A percentile compares a stretch with the other conserved stretches of the same genome.
These are phyloP conservation scores for Taphrina confusa DNA, from an alignment of 1,139 yeast species.

Conservation along the genomic window DNA sequence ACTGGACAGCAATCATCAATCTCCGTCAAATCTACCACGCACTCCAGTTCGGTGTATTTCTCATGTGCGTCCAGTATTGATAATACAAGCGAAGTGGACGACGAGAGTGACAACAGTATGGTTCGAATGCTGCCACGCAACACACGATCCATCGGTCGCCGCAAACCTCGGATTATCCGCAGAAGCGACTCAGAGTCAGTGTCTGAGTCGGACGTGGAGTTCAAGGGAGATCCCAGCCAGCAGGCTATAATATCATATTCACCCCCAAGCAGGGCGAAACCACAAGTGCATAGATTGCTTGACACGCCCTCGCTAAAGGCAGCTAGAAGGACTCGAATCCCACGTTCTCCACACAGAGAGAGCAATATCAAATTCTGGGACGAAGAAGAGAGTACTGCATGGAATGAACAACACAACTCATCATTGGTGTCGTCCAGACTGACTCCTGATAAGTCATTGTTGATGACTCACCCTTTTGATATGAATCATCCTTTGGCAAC, in stretches of 20 bases:
- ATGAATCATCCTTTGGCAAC: background rate
- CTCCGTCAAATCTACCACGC: too few species aligned
- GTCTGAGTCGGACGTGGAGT: background rate
- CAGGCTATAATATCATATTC: slow-evolving; percentile 5
- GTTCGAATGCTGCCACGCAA: background rate
- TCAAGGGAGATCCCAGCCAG: background rate
- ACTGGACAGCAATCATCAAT: too few species aligned
- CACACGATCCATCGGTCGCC: background rate
- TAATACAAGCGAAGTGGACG: background rate
- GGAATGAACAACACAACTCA: background rate
- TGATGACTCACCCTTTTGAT: background rate
- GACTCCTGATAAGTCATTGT: background rate
- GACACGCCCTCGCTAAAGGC: background rate
- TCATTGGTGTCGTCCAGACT: too few species aligned
- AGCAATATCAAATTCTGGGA: slow-evolving; percentile 21
- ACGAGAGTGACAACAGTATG: background rate
- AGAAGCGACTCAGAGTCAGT: background rate
- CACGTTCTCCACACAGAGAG: slow-evolving; percentile 17
- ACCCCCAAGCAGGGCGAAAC: slow-evolving; percentile 1
- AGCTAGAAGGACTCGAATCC: slow-evolving; percentile 3
- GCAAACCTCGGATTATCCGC: slow-evolving; percentile 8
- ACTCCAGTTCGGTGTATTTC: slow-evolving; percentile 1
- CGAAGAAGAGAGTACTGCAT: background rate
- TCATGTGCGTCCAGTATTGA: background rate
- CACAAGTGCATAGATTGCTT: background rate